Evolutionary conservation across 2,329 filamentous ascomycete genomes (phyloP).

Genomic region (Chrysoporthe cubensis): DNA sequence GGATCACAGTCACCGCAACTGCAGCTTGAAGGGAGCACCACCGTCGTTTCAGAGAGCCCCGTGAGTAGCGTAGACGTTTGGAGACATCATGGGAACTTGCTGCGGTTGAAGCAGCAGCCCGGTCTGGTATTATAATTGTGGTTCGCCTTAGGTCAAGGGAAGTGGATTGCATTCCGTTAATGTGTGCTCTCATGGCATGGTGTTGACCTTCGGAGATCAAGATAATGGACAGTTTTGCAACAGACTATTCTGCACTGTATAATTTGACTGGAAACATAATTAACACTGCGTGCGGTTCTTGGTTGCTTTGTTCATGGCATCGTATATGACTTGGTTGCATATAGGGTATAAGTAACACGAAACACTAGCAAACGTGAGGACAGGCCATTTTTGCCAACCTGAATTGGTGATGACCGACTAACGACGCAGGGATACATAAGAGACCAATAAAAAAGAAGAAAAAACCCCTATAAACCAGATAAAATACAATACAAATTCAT

Average conservation of each 20-base stretch:
- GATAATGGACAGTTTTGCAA: background rate
- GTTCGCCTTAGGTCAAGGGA: background rate
- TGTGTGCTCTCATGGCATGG: background rate
- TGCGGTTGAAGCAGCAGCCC: conserved; percentile 12
- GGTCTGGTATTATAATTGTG: conserved; percentile 9
- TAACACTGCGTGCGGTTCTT: conserved; percentile 2
- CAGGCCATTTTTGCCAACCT: background rate
- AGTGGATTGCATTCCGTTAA: background rate
- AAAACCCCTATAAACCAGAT: background rate
- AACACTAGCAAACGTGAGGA: conserved; percentile 1
- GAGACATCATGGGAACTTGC: conserved; percentile 16
- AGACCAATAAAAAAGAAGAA: background rate
- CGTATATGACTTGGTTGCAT: conserved; percentile 12
- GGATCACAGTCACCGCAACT: conserved; percentile 24
- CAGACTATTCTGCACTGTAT: background rate
- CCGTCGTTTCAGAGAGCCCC: conserved; percentile 22
- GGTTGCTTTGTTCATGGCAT: background rate
- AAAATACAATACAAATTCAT: background rate
- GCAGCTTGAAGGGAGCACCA: conserved; percentile 24
- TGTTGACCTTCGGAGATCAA: background rate
- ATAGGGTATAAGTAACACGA: conserved; percentile 5
- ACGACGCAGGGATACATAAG: background rate
- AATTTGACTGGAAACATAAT: conserved; percentile 14
- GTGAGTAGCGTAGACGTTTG: conserved; percentile 26
- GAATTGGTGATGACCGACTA: background rate